Evolutionary conservation across 768 basidiomycete genomes (phyloP), one percentile per base, ranked within the genome.

Genomic region (Serendipita sp.): DNA sequence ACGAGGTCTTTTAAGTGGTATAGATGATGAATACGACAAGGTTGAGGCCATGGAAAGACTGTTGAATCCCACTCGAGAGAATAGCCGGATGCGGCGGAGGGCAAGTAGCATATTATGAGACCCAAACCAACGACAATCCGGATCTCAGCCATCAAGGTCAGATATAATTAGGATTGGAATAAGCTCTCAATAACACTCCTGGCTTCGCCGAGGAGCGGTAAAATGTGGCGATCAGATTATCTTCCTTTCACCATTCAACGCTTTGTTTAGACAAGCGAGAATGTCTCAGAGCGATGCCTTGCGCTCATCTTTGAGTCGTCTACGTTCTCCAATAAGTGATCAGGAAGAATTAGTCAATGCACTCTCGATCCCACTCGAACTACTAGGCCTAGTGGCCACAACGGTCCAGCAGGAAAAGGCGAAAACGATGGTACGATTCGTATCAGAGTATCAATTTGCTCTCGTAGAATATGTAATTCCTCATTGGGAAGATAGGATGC

Each of bases 381-480:
- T 69, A 31, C 73, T 84, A 4, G 76, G 76, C 37, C 75, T 90
- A 31, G 76, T 90, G 8, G 84, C 86, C 8, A 82, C 83, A 3
- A 77, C 71, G 45, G 87, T 78, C 71, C 74, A 70, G 64, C 73
- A 65, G 33, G 76, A 77, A 70, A 70, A 81, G 6, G 67, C 75
- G 0, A 36, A 64, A 2, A 70, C 69, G 3, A 68, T 72, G 11
- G 64, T 79, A 58, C 74, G 73, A 53, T 70, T 73, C 65, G 70
- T 83, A 36, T 81, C 84, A 2, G 70, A 73, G 1, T 73, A 93
- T n/a, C 91, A 95, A 69, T 75, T 77, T 55, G 76, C 75, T 8
- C 72, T 94, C 11, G 69, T 94, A 31, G 80, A 80, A 66, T 76
- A 83, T 66, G 75, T 90, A 60, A 71, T 83, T 2, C 88, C 88